Percentiles rank a stretch among this genome's conserved stretches.
These are phyloP conservation scores for Coemansia sp. DNA, from an alignment of 192 early-diverging fungal species.

Conservation along the genomic window DNA sequence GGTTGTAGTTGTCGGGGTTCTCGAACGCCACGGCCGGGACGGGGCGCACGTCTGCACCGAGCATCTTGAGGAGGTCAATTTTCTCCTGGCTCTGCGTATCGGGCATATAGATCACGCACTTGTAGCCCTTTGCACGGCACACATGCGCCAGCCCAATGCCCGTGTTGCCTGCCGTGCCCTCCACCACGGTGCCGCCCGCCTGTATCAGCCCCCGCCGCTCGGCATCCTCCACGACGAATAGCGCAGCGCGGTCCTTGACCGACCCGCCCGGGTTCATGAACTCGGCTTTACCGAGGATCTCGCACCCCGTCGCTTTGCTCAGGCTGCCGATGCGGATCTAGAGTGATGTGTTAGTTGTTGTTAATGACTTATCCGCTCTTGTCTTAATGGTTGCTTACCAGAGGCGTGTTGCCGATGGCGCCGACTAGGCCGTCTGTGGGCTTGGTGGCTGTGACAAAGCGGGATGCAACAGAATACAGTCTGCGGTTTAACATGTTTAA, in stretches of 20 bases:
- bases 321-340: conserved; percentile 71
- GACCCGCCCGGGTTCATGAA: conserved; percentile 97
- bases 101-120: conserved; percentile 97
- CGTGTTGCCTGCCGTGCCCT: conserved; percentile 90
- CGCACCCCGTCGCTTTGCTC: conserved; percentile 77
- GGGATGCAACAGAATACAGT: conserved; percentile 37
- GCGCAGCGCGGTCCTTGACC: conserved; percentile 95
- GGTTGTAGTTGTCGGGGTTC: conserved; percentile 93
- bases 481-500: conserved; percentile 22
- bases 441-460: conserved; percentile 48
- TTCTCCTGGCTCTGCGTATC: conserved; percentile 95
- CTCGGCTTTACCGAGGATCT: conserved; percentile 93
- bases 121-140: conserved; percentile 91
- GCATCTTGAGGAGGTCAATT: conserved; percentile 88
- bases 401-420: conserved; percentile 89
- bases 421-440: conserved; percentile 73
- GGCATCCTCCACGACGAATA: conserved; percentile 92
- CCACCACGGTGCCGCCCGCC: conserved; percentile 87
- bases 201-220: conserved; percentile 83
- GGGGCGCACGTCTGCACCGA: conserved; percentile 91
- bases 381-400: conserved; percentile 57
- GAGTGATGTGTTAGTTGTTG: not conserved
- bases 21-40: conserved; percentile 93
- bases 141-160: conserved; percentile 96
- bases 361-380: not conserved